Percentiles rank a stretch among this genome's conserved stretches.
Conservation (phyloP, 208 protist genomes). For the Entamoeba histolytica region DNA sequence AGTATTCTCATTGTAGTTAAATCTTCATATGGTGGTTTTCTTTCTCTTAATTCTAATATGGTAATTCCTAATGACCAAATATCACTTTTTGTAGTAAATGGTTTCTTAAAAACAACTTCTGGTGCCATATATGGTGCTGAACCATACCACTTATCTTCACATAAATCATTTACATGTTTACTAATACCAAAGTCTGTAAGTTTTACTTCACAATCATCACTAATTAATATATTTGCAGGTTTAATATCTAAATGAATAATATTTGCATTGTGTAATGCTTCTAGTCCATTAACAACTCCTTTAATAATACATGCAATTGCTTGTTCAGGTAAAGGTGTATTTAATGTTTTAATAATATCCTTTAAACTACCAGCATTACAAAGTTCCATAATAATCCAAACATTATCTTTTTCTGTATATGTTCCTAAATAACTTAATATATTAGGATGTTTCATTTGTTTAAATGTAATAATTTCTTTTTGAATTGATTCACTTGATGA, state of each 20-base stretch:
- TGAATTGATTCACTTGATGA: background rate
- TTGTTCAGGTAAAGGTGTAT: no score
- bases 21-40: constrained; percentile 6
- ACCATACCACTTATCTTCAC: background rate
- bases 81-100: background rate
- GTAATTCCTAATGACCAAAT: constrained; percentile 15
- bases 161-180: background rate
- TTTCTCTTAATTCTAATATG: constrained; percentile 4
- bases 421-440: background rate
- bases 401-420: background rate
- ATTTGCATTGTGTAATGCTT: constrained; percentile 11
- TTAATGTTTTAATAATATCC: no score
- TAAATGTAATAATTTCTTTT: background rate
- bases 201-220: background rate
- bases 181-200: constrained; percentile 27
- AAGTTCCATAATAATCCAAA: background rate
- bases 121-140: constrained; percentile 10
- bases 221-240: constrained; percentile 25
- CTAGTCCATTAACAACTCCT: constrained; percentile 9
- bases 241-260: constrained; percentile 31
- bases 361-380: background rate
- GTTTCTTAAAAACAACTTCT: background rate
- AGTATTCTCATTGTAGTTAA: background rate
- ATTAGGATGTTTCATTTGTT: background rate
- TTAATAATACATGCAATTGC: background rate